Percentiles rank a stretch among this genome's conserved stretches.
Conservation (phyloP, 2,329 filamentous ascomycete species). For the Thielaviopsis euricoi region DNA sequence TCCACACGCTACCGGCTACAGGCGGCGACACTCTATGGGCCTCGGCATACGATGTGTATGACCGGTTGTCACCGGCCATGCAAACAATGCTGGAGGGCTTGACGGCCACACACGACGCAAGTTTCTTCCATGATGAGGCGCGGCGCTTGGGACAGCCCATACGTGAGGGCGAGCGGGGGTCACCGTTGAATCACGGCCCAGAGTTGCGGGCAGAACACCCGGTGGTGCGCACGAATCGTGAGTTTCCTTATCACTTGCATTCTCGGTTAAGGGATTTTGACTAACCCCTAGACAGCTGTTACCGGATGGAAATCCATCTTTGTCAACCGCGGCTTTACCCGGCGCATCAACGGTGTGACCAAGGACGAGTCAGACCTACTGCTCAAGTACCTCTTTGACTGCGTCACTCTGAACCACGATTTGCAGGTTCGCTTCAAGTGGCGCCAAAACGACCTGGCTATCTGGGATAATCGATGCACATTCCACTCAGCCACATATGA, state of each 20-base stretch:
- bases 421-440: conserved; percentile 38
- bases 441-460: conserved; percentile 30
- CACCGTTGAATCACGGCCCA: conserved; percentile 38
- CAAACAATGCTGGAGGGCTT: conserved; percentile 34
- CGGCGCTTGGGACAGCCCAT: conserved; percentile 29
- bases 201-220: conserved; percentile 34
- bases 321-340: conserved; percentile 33
- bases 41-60: conserved; percentile 43
- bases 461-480: conserved; percentile 23
- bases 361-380: conserved; percentile 36
- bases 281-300: conserved; percentile 19
- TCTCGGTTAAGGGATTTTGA: not conserved
- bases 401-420: conserved; percentile 39
- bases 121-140: conserved; percentile 34
- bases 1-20: conserved; percentile 37
- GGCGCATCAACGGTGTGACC: conserved; percentile 37
- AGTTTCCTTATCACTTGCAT: not conserved
- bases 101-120: conserved; percentile 31
- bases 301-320: conserved; percentile 41
- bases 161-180: conserved; percentile 29
- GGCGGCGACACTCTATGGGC: conserved; percentile 48
- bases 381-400: conserved; percentile 30
- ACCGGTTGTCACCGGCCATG: conserved; percentile 33
- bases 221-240: conserved; percentile 39
- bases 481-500: conserved; percentile 44